phyloP scores from a whole-genome alignment of 768 basidiomycete species.

The Boletus rubropictus region DNA sequence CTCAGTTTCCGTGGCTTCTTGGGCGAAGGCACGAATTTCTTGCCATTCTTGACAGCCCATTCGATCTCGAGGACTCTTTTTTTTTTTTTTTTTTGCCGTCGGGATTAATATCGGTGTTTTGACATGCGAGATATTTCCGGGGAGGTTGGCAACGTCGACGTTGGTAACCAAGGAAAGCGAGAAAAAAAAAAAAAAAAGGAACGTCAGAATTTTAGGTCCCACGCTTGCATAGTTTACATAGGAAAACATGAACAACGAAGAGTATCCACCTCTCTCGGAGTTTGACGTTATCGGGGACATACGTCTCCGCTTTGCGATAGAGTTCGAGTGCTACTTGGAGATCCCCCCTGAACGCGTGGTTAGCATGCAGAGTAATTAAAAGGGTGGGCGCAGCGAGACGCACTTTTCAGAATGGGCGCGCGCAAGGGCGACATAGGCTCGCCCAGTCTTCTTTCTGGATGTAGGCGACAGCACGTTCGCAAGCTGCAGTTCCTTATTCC shows the following conservation, averaged over 20 bases:
- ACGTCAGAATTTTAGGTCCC: slow-evolving; percentile 38
- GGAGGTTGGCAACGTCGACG: not conserved
- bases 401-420: slow-evolving; percentile 78
- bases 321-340: slow-evolving; percentile 74
- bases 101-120: not conserved
- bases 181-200: slow-evolving; percentile 30
- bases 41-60: slow-evolving; percentile 64
- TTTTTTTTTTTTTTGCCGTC: too few species aligned
- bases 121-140: not conserved
- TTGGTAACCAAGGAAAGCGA: not conserved
- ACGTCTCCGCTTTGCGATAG: slow-evolving; percentile 74
- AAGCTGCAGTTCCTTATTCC: slow-evolving; percentile 54
- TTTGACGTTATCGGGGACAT: slow-evolving; percentile 83
- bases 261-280: slow-evolving; percentile 84
- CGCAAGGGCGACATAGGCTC: slow-evolving; percentile 80
- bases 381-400: slow-evolving; percentile 15
- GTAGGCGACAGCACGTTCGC: slow-evolving; percentile 63
- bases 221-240: slow-evolving; percentile 45
- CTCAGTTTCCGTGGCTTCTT: slow-evolving; percentile 36
- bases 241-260: slow-evolving; percentile 61
- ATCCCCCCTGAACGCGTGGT: slow-evolving; percentile 50
- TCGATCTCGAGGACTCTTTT: slow-evolving; percentile 76
- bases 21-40: slow-evolving; percentile 53
- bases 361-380: not conserved
- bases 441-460: slow-evolving; percentile 75